These are phyloP conservation scores for Carnegiea gigantea DNA, from an alignment of 179 eudicot species.

Conservation along the genomic window DNA sequence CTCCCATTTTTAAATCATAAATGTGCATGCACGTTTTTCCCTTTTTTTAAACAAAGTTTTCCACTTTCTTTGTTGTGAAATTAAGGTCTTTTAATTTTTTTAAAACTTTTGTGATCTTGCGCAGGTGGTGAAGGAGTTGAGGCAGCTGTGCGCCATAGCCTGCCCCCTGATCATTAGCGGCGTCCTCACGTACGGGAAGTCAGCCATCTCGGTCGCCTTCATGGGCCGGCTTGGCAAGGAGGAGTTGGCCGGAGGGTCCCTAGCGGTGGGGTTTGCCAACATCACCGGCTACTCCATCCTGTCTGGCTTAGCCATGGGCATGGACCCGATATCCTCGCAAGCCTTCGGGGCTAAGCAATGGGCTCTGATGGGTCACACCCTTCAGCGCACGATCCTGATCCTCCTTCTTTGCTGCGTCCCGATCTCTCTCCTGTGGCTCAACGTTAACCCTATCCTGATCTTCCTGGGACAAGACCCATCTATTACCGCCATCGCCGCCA, in stretches of 20 bases:
- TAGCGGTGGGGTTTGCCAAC: slow-evolving; percentile 46
- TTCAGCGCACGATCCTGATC: slow-evolving; percentile 53
- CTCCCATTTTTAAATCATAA: too few species aligned
- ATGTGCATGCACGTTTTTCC: too few species aligned
- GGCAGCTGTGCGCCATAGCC: slow-evolving; percentile 35
- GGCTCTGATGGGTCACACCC: slow-evolving; percentile 56
- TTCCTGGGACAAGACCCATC: slow-evolving; percentile 47
- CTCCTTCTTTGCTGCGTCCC: slow-evolving; percentile 52
- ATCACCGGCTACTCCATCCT: slow-evolving; percentile 47
- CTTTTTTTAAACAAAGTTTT: too few species aligned
- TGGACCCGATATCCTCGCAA: slow-evolving; percentile 74
- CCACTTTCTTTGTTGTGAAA: too few species aligned
- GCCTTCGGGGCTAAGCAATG: slow-evolving; percentile 70
- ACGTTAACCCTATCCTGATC: slow-evolving; percentile 48
- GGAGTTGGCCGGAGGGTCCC: slow-evolving; percentile 42
- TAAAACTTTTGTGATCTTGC: too few species aligned
- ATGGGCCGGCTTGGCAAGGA: slow-evolving; percentile 42
- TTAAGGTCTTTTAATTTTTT: too few species aligned
- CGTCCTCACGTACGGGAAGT: slow-evolving; percentile 39
- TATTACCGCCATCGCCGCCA: slow-evolving; percentile 47
- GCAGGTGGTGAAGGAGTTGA: slow-evolving; percentile 24
- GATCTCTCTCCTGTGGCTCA: slow-evolving; percentile 63
- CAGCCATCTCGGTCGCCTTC: slow-evolving; percentile 41
- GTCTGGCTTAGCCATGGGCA: slow-evolving; percentile 57
- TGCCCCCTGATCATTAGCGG: slow-evolving; percentile 38